Percentiles rank a stretch among this genome's conserved stretches.
These are phyloP conservation scores for Metschnikowia anglica DNA, from an alignment of 805 yeast genomes.

Conservation along the genomic window DNA sequence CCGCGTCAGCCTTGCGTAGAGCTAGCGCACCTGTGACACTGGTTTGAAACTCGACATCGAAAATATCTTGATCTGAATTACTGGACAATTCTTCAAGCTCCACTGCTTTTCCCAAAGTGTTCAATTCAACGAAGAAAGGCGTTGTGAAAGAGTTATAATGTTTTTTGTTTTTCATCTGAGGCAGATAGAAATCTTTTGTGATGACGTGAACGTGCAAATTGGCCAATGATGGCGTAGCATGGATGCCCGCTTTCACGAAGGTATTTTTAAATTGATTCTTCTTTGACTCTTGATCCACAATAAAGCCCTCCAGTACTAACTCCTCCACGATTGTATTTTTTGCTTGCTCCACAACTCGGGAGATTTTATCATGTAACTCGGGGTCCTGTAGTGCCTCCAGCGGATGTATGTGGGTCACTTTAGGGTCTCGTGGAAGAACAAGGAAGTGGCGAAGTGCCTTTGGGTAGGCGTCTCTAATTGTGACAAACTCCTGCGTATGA, in stretches of 20 bases:
- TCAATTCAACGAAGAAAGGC: slow-evolving; percentile 58
- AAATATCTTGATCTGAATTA: slow-evolving; percentile 1
- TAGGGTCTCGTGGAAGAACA: slow-evolving; percentile 52
- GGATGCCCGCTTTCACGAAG: slow-evolving; percentile 59
- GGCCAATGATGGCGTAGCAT: slow-evolving; percentile 64
- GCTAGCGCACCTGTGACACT: slow-evolving; percentile 1
- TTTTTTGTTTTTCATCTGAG: slow-evolving; percentile 52
- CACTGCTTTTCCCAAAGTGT: slow-evolving; percentile 17
- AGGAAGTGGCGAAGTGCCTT: slow-evolving; percentile 62
- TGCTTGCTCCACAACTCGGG: slow-evolving; percentile 39
- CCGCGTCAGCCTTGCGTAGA: not conserved
- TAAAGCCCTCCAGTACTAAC: slow-evolving; percentile 23
- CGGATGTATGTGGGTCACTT: slow-evolving; percentile 50
- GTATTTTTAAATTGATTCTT: slow-evolving; percentile 21
- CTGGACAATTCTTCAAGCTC: not conserved
- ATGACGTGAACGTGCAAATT: slow-evolving; percentile 75
- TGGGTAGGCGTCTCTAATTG: slow-evolving; percentile 61
- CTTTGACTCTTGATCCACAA: slow-evolving; percentile 15
- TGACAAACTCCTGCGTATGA: slow-evolving; percentile 51
- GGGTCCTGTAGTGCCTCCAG: slow-evolving; percentile 41
- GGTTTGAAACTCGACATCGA: slow-evolving; percentile 2
- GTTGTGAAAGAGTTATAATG: slow-evolving; percentile 76
- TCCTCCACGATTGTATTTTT: slow-evolving; percentile 31
- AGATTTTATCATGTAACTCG: slow-evolving; percentile 28
- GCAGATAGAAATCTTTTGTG: slow-evolving; percentile 59